Evolutionary conservation across 768 basidiomycete genomes (phyloP).

Genomic region (Pleurotus eryngii): DNA sequence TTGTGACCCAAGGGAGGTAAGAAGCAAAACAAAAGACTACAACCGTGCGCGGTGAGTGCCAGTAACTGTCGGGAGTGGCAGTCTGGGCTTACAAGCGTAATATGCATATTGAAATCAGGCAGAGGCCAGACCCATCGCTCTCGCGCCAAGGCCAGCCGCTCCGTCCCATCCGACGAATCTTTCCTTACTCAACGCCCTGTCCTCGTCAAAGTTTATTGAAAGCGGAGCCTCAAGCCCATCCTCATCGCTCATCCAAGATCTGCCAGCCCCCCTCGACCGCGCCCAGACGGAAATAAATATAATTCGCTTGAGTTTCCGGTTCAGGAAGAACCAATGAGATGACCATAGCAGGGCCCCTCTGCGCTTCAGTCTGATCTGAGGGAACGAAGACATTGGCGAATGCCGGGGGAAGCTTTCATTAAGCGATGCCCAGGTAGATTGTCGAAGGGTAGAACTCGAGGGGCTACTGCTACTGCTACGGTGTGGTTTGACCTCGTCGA

Average conservation of each 20-base stretch:
- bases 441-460: slow-evolving; percentile 10
- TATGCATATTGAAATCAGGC: not conserved
- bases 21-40: not conserved
- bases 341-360: slow-evolving; percentile 90
- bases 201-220: slow-evolving; percentile 8
- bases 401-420: slow-evolving; percentile 35
- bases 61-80: no score
- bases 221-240: slow-evolving; percentile 29
- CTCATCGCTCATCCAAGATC: slow-evolving; percentile 51
- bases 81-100: no score
- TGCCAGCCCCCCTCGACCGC: slow-evolving; percentile 56
- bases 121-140: slow-evolving; percentile 61
- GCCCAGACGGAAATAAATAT: slow-evolving; percentile 94
- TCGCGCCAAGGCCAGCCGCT: slow-evolving; percentile 72
- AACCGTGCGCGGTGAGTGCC: not conserved
- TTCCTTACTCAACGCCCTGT: slow-evolving; percentile 44
- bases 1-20: no score
- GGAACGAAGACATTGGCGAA: slow-evolving; percentile 31
- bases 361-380: slow-evolving; percentile 50
- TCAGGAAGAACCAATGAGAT: slow-evolving; percentile 96
- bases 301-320: slow-evolving; percentile 88
- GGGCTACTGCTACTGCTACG: slow-evolving; percentile 32
- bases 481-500: slow-evolving; percentile 50
- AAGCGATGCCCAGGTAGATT: slow-evolving; percentile 37
- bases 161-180: slow-evolving; percentile 83